Percentiles rank a stretch among this genome's conserved stretches.
Evolutionary conservation across 1,284 basidiomycete species (phyloP).

Genomic region (Tetrapyrgos nigripes): DNA sequence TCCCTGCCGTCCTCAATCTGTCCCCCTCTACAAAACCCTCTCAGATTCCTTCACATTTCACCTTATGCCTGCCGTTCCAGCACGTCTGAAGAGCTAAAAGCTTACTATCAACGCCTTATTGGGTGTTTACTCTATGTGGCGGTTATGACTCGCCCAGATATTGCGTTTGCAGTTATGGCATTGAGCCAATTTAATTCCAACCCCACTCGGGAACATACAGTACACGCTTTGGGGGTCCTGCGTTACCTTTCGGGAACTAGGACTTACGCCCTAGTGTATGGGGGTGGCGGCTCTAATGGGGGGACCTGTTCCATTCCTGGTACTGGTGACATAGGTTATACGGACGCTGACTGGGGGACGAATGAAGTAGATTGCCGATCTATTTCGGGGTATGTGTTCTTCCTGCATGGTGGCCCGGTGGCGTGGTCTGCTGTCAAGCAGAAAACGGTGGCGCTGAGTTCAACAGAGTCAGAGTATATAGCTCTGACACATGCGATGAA

Average conservation of each 20-base stretch:
- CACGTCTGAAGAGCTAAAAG: too few species aligned
- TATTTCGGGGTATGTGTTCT: too few species aligned
- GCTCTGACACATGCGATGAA: not conserved
- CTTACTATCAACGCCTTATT: too few species aligned
- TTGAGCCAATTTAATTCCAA: constrained; percentile 22
- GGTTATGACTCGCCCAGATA: too few species aligned
- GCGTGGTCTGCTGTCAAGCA: constrained; percentile 25
- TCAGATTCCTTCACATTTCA: too few species aligned
- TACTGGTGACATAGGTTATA: too few species aligned
- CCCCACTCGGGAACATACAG: constrained; percentile 26
- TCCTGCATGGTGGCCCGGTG: constrained; percentile 24
- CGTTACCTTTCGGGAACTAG: constrained; percentile 27
- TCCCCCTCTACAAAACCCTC: constrained; percentile 12
- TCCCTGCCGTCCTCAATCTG: constrained; percentile 2
- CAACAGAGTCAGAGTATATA: constrained; percentile 27
- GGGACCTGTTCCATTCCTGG: not conserved
- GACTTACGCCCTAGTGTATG: not conserved
- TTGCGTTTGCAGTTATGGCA: too few species aligned
- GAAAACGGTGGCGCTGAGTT: constrained; percentile 9
- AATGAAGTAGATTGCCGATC: too few species aligned
- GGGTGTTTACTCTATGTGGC: constrained; percentile 26
- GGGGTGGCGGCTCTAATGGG: not conserved
- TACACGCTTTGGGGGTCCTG: constrained; percentile 27
- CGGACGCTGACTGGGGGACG: too few species aligned
- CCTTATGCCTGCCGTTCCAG: not conserved